Conservation (phyloP, 106 monocot genomes). For the Dendrobium nobile region DNA sequence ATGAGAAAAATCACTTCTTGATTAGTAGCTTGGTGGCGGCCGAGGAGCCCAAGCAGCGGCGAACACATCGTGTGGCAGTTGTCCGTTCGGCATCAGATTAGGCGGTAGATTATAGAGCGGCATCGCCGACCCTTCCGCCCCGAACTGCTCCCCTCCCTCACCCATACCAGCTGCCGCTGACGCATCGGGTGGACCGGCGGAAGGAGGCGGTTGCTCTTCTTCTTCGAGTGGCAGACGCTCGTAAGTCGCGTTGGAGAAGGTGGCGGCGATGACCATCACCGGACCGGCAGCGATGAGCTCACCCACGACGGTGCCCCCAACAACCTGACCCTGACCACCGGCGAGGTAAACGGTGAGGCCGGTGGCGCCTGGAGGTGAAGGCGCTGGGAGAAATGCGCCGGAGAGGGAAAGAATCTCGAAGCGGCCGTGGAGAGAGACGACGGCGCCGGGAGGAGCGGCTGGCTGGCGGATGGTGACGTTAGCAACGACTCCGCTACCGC, state of each 20-base stretch:
- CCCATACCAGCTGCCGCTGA: neutral
- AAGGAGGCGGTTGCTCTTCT: constrained; percentile 12
- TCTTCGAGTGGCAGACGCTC: constrained; percentile 36
- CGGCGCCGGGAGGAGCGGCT: constrained; percentile 18
- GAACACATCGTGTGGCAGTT: constrained; percentile 36
- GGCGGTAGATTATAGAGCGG: constrained; percentile 25
- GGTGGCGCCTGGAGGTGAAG: constrained; percentile 24
- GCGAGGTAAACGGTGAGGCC: constrained; percentile 28
- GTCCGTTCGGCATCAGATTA: constrained; percentile 33
- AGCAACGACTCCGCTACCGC: constrained; percentile 26
- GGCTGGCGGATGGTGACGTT: constrained; percentile 34
- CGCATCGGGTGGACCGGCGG: neutral
- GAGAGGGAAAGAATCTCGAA: constrained; percentile 40
- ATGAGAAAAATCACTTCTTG: neutral
- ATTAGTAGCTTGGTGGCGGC: constrained; percentile 17
- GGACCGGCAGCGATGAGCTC: constrained; percentile 28
- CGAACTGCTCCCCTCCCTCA: constrained; percentile 7
- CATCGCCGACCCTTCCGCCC: neutral
- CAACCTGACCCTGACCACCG: constrained; percentile 27
- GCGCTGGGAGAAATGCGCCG: constrained; percentile 30
- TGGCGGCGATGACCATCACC: constrained; percentile 29
- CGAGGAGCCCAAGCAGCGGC: constrained; percentile 32
- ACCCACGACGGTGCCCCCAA: constrained; percentile 26
- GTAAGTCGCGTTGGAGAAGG: constrained; percentile 35
- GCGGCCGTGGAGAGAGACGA: constrained; percentile 24